A percentile compares a stretch with the other conserved stretches of the same genome.
These are phyloP conservation scores for Solanum pimpinellifolium DNA, from an alignment of 257 asterid species.

Conservation along the genomic window DNA sequence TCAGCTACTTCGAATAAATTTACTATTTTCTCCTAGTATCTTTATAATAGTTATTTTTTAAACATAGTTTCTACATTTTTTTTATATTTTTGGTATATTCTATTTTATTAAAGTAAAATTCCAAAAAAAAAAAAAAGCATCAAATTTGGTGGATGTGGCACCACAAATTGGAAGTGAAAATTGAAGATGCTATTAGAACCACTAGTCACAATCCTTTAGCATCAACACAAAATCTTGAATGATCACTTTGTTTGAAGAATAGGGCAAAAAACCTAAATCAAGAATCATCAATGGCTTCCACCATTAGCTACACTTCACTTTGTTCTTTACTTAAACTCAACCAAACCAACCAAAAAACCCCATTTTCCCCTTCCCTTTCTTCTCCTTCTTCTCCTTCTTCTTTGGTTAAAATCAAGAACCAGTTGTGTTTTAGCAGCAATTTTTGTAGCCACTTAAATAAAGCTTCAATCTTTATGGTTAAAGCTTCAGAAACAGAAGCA, in stretches of 20 bases:
- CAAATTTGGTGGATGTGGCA: slow-evolving; percentile 12
- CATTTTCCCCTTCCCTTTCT: neutral
- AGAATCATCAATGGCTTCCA: neutral
- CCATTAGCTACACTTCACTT: neutral
- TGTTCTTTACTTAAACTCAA: slow-evolving; percentile 32
- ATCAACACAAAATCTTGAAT: neutral
- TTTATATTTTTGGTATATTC: neutral
- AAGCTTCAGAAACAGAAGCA: slow-evolving; percentile 40
- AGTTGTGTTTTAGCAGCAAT: slow-evolving; percentile 3
- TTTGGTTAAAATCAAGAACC: slow-evolving; percentile 23
- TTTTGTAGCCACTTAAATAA: slow-evolving; percentile 6
- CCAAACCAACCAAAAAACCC: slow-evolving; percentile 15
- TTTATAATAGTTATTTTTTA: too few species aligned
- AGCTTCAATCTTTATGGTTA: slow-evolving; percentile 11
- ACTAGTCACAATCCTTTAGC: slow-evolving; percentile 19
- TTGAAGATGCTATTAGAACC: slow-evolving; percentile 23
- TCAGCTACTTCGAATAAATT: too few species aligned
- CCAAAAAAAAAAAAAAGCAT: neutral
- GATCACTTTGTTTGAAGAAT: neutral
- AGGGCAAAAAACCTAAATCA: neutral
- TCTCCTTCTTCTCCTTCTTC: slow-evolving; percentile 6
- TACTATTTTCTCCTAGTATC: too few species aligned
- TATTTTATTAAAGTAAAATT: neutral
- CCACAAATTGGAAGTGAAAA: slow-evolving; percentile 15
- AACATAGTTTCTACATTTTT: neutral